Conservation (phyloP, 805 yeast genomes). For the Brettanomyces naardenensis region DNA sequence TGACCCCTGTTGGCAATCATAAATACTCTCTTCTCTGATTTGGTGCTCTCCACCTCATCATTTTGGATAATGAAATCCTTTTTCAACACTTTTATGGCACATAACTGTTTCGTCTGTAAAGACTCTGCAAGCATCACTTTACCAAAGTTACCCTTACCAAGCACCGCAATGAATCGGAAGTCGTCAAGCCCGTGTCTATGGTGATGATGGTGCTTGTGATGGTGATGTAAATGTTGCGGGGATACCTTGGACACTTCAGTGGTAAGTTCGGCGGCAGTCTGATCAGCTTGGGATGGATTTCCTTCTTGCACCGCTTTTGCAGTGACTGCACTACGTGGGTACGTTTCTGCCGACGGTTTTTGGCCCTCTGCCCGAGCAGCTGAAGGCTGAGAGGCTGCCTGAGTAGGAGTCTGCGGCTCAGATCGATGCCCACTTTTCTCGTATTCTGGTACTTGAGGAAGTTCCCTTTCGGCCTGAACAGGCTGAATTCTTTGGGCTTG, state of each 20-base stretch:
- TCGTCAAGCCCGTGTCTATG: slow-evolving; percentile 88
- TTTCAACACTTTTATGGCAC: slow-evolving; percentile 95
- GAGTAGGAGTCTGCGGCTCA: not conserved
- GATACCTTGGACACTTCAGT: slow-evolving; percentile 13
- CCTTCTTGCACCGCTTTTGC: not conserved
- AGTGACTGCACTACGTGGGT: slow-evolving; percentile 22
- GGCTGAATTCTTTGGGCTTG: not conserved
- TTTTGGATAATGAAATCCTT: slow-evolving; percentile 92
- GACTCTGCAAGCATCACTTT: slow-evolving; percentile 97
- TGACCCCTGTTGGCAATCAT: slow-evolving; percentile 62
- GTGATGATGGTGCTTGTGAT: slow-evolving; percentile 37
- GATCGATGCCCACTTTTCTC: not conserved
- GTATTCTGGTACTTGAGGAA: not conserved
- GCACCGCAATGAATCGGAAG: slow-evolving; percentile 86
- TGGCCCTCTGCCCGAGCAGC: not conserved
- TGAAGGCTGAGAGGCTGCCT: not conserved
- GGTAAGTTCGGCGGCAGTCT: slow-evolving; percentile 9
- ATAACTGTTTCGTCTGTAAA: slow-evolving; percentile 66
- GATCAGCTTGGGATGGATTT: not conserved
- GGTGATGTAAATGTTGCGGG: slow-evolving; percentile 14
- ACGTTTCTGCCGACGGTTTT: slow-evolving; percentile 1
- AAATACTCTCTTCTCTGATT: slow-evolving; percentile 91
- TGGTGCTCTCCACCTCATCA: slow-evolving; percentile 92
- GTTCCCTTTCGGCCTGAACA: not conserved
- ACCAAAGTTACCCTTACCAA: slow-evolving; percentile 98